Percentiles rank a stretch among this genome's conserved stretches.
These are phyloP conservation scores for Entonaema liquescens DNA, from an alignment of 495 filamentous ascomycete genomes.

Conservation along the genomic window DNA sequence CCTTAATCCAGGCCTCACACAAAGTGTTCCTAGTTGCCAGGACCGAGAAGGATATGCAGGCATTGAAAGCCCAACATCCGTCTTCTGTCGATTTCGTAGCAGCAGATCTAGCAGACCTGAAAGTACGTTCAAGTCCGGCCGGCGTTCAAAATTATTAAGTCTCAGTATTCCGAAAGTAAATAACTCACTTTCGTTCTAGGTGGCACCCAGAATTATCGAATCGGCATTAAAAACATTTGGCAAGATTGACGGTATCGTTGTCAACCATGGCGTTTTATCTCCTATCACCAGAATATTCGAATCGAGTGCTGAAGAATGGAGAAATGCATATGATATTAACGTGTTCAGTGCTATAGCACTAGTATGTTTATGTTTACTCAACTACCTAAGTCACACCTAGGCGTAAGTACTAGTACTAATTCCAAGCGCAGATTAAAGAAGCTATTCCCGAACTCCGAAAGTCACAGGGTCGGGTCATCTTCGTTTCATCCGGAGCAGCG, in stretches of 20 bases:
- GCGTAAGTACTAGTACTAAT: constrained; percentile 21
- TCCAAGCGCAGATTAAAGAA: constrained; percentile 68
- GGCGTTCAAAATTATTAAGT: background rate
- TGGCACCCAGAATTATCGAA: constrained; percentile 68
- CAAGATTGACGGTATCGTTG: constrained; percentile 79
- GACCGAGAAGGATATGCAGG: constrained; percentile 69
- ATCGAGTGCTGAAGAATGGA: constrained; percentile 74
- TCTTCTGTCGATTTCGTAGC: constrained; percentile 74
- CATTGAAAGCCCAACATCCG: constrained; percentile 70
- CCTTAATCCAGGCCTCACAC: constrained; percentile 72
- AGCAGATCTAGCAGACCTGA: constrained; percentile 76
- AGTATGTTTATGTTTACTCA: constrained; percentile 68
- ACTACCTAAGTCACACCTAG: no score
- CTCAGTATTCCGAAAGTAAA: background rate
- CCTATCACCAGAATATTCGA: constrained; percentile 79
- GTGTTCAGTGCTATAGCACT: constrained; percentile 82
- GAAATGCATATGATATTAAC: constrained; percentile 79
- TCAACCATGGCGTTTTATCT: constrained; percentile 86
- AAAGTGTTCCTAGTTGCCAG: constrained; percentile 82
- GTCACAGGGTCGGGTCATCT: constrained; percentile 73
- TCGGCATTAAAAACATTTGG: constrained; percentile 71
- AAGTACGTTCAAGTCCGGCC: constrained; percentile 46
- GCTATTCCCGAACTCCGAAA: constrained; percentile 76
- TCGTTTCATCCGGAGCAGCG: constrained; percentile 81
- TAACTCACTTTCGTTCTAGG: constrained; percentile 44